phyloP scores from a whole-genome alignment of 2,329 filamentous ascomycete species.

The Talaromyces sp. region DNA sequence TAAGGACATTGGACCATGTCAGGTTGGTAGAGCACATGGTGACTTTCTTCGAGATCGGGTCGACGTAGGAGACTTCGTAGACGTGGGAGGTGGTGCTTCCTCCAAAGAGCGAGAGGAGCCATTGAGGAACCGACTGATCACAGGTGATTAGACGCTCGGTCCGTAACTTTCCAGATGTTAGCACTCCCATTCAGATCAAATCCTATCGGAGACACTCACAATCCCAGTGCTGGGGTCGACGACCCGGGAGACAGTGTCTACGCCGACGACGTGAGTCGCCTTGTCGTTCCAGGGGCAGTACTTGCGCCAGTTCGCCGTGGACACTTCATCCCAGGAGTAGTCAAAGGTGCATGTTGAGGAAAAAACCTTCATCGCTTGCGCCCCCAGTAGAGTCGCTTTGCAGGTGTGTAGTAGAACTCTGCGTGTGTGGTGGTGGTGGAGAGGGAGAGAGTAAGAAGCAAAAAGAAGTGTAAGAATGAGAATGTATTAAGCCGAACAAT shows the following conservation, averaged over 20 bases:
- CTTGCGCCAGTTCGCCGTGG: constrained; percentile 96
- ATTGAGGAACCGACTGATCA: constrained; percentile 51
- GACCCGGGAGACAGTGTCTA: constrained; percentile 82
- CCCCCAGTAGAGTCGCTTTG: constrained; percentile 3
- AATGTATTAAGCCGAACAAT: constrained; percentile 4
- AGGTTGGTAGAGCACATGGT: constrained; percentile 97
- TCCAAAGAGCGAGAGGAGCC: constrained; percentile 76
- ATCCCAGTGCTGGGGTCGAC: constrained; percentile 68
- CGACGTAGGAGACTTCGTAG: constrained; percentile 94
- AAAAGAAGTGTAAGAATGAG: constrained; percentile 10
- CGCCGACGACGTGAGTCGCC: constrained; percentile 92
- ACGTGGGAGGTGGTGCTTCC: constrained; percentile 81
- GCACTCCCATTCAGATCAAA: neutral
- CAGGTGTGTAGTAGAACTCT: neutral
- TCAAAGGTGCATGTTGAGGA: constrained; percentile 86
- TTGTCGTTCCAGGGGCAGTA: constrained; percentile 99
- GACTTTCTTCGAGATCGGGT: constrained; percentile 78
- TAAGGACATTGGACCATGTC: constrained; percentile 87
- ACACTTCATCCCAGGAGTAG: constrained; percentile 99
- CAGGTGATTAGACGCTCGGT: constrained; percentile 67
- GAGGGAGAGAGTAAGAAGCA: neutral
- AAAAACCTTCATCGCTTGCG: constrained; percentile 83
- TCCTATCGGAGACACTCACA: constrained; percentile 49
- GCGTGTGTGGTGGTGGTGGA: neutral
- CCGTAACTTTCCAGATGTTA: constrained; percentile 56